Evolutionary conservation across 2,329 filamentous ascomycete species (phyloP).

Genomic region (Sporothrix curviconia): DNA sequence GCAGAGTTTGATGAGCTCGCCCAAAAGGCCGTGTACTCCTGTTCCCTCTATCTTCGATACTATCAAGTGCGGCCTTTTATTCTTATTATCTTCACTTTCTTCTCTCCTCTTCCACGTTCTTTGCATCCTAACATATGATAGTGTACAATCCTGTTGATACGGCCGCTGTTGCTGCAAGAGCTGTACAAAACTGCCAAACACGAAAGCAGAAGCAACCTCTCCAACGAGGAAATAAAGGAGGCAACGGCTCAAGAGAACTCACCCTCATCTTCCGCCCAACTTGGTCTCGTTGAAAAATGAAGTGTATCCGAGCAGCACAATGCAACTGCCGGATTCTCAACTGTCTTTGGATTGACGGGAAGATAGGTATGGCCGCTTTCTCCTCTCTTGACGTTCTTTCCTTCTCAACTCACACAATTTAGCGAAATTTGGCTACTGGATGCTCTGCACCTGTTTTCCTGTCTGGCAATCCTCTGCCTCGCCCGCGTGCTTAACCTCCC

Average conservation of each 20-base stretch:
- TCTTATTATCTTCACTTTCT: no score
- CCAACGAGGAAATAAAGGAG: no score
- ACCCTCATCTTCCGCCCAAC: not conserved
- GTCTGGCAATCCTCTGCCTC: constrained; percentile 20
- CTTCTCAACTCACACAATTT: not conserved
- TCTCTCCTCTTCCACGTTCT: not conserved
- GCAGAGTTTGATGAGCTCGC: constrained; percentile 5
- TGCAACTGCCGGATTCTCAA: constrained; percentile 16
- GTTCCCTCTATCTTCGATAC: constrained; percentile 16
- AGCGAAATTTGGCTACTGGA: constrained; percentile 24
- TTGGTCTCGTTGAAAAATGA: constrained; percentile 7
- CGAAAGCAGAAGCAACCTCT: no score
- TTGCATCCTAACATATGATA: no score
- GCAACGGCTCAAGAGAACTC: no score
- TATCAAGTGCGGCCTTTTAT: constrained; percentile 10
- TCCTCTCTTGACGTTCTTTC: not conserved
- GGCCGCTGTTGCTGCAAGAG: constrained; percentile 17
- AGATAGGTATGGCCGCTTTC: constrained; percentile 12
- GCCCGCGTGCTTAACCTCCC: constrained; percentile 3
- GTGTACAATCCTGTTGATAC: constrained; percentile 16
- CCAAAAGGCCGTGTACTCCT: constrained; percentile 1
- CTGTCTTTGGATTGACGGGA: constrained; percentile 11
- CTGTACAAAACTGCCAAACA: not conserved
- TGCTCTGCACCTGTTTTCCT: constrained; percentile 23
- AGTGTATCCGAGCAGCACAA: constrained; percentile 15